phyloP scores from a whole-genome alignment of 202 grass and related monocot species.

The Panicum virgatum region DNA sequence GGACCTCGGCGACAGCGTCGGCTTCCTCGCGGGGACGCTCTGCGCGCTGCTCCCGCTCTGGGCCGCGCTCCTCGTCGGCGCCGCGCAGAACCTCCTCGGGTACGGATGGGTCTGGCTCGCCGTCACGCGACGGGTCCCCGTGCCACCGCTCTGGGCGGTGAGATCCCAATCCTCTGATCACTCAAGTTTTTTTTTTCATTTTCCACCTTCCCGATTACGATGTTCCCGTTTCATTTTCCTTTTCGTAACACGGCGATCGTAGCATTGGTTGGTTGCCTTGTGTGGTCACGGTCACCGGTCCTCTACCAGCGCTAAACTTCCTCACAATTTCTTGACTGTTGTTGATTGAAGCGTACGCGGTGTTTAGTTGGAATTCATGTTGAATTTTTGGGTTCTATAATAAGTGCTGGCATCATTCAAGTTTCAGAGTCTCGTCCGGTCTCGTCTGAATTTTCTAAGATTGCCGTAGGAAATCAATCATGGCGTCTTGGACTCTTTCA shows the following conservation, averaged over 20 bases:
- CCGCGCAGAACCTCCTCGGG: conserved; percentile 73
- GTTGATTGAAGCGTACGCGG: conserved; percentile 44
- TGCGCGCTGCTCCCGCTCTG: conserved; percentile 77
- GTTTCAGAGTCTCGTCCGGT: neutral
- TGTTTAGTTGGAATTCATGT: neutral
- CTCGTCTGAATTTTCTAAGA: neutral
- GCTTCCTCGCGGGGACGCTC: conserved; percentile 80
- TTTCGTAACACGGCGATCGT: neutral
- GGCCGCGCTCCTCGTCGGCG: conserved; percentile 75
- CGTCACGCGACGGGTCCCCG: conserved; percentile 55
- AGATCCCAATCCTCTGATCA: conserved; percentile 9
- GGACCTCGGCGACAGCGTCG: conserved; percentile 88
- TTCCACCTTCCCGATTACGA: neutral
- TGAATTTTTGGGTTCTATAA: neutral
- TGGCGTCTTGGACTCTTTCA: neutral
- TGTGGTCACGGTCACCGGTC: neutral
- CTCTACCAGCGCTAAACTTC: neutral
- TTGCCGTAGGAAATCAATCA: neutral
- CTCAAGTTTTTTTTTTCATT: neutral
- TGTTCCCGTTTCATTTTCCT: neutral
- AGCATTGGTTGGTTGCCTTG: conserved; percentile 14
- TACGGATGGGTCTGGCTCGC: conserved; percentile 93
- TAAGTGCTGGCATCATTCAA: neutral
- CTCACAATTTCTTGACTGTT: neutral
- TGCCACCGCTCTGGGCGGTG: conserved; percentile 79